Evolutionary conservation across 805 yeast genomes (phyloP), one percentile per base, ranked within the genome.

Genomic region (Yamadazyma takamatsuzukensis): DNA sequence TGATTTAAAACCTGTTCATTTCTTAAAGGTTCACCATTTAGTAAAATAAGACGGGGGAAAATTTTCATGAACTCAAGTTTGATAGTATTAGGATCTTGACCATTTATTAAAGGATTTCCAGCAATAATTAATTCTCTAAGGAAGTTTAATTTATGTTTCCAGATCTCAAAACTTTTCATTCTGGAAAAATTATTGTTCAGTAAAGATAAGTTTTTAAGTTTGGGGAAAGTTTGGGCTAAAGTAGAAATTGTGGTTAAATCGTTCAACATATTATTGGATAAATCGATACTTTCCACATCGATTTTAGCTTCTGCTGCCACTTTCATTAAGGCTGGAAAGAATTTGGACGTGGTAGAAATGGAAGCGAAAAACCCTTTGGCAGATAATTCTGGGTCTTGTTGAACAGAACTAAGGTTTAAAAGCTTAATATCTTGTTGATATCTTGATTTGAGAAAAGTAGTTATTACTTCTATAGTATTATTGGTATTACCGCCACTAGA

Each of bases 311-410:
- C 74, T 3, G 65, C 59, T 1, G 95, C 95, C 6, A 90, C 59
- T 52, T 82, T 84, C 83, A 90, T 76, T 43, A 93, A 61, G 1
- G 97, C 97, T 8, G 87, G 83, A 55, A 90, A 87, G 72, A 88
- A 80, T 56, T 90, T 93, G 10, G 89, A 72, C 21, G 80, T 72
- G 1, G 85, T 77, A 8, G 77, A 58, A 11, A 73, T 62, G 4
- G 78, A 61, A 11, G 75, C 72, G 40, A 88, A 78, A 32, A 86
- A 64, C 0, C 95, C 95, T 39, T 70, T 71, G 13, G 70, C 60
- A 9, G 56, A 61, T 25, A 90, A 64, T 8, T 59, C 65, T 18
- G 73, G 80, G 52, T 86, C 97, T 24, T 69, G 69, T 36, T 74
- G 71, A 50, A 88, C 75, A 33, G 63, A 67, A 4, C 80, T 68